A percentile compares a stretch with the other conserved stretches of the same genome.
phyloP scores from a whole-genome alignment of 768 basidiomycete species.

The Trametes cingulata region DNA sequence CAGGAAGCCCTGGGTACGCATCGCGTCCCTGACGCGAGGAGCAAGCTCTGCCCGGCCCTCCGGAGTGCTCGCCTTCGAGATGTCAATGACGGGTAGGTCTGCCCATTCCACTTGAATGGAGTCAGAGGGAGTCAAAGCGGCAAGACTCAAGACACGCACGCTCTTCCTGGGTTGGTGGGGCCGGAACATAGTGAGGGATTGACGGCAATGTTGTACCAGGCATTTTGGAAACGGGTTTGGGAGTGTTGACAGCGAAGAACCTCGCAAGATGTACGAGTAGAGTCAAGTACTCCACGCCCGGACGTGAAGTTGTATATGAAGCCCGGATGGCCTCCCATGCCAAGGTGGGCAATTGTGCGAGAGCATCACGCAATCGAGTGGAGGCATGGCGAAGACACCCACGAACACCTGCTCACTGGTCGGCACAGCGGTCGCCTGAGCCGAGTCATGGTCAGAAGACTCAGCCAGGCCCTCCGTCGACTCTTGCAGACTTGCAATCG shows the following conservation, averaged over 20 bases:
- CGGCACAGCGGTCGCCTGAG: background rate
- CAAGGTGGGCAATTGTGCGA: background rate
- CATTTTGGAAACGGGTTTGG: constrained; percentile 1
- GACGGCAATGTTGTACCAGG: constrained; percentile 17
- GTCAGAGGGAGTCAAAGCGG: no score
- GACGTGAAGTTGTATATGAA: background rate
- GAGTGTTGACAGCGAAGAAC: background rate
- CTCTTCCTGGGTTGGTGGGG: constrained; percentile 25
- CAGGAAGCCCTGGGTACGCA: constrained; percentile 34
- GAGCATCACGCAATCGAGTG: constrained; percentile 15
- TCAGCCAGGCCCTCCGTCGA: background rate
- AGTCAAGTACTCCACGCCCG: background rate
- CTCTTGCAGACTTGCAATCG: background rate
- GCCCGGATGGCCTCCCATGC: background rate
- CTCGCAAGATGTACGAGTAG: no score
- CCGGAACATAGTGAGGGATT: constrained; percentile 27
- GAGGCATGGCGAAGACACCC: constrained; percentile 4
- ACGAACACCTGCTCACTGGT: background rate
- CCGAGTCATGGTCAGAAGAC: background rate
- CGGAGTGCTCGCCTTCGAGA: constrained; percentile 28
- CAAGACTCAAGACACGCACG: background rate
- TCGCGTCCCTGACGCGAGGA: constrained; percentile 28
- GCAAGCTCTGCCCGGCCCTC: constrained; percentile 33
- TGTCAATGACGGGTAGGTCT: constrained; percentile 34
- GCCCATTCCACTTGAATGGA: constrained; percentile 37